Percentiles rank a stretch among this genome's conserved stretches.
These are phyloP conservation scores for Coniochaeta sp. DNA, from an alignment of 2,329 filamentous ascomycete genomes.

Conservation along the genomic window DNA sequence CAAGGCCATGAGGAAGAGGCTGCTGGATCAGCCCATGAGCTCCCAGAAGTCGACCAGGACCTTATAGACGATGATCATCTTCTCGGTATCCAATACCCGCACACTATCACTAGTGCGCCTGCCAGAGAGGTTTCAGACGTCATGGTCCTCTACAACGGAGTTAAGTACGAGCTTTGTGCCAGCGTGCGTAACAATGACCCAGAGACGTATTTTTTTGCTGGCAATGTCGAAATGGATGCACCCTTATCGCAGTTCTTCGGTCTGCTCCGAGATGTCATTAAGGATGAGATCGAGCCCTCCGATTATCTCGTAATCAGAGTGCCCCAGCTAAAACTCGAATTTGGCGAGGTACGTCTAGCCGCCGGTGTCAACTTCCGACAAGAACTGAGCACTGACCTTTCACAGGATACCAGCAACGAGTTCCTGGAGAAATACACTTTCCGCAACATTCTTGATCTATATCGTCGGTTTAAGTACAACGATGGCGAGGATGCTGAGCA, in stretches of 20 bases:
- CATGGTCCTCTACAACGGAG: conserved; percentile 22
- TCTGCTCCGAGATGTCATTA: conserved; percentile 36
- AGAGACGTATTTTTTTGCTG: conserved; percentile 37
- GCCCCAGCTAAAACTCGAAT: conserved; percentile 45
- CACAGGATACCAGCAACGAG: conserved; percentile 9
- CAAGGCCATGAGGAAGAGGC: neutral
- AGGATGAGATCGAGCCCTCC: conserved; percentile 32
- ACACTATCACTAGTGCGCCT: conserved; percentile 1
- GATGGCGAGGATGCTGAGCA: conserved; percentile 4
- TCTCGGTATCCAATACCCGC: neutral
- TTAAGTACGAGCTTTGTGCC: conserved; percentile 24
- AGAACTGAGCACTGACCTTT: neutral
- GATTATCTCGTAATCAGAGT: conserved; percentile 46
- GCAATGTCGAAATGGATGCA: conserved; percentile 31
- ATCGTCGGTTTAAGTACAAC: conserved; percentile 9
- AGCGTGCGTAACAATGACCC: conserved; percentile 26
- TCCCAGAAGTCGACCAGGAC: neutral
- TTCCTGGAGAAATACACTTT: conserved; percentile 14
- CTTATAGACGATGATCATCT: conserved; percentile 5
- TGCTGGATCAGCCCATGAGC: conserved; percentile 1
- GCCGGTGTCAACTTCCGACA: neutral
- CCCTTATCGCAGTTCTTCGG: conserved; percentile 36
- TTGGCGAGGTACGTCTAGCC: conserved; percentile 35
- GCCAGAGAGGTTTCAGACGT: conserved; percentile 15
- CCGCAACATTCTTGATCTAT: conserved; percentile 16